Conservation (phyloP, 2,329 filamentous ascomycete species). For the Gaeumannomyces tritici region DNA sequence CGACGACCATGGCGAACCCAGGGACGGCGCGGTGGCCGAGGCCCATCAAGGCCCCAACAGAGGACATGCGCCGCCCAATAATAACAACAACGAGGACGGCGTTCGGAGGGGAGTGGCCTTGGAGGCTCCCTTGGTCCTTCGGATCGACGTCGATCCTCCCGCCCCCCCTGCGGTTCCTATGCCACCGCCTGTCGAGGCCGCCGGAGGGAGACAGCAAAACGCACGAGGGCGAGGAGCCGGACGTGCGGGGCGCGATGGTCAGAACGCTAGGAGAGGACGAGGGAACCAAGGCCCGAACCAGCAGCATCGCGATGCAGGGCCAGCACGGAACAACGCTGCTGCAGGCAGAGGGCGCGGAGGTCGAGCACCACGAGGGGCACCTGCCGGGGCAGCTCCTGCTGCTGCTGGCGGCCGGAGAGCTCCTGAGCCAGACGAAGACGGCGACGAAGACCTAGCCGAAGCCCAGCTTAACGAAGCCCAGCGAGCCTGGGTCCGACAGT, state of each 20-base stretch:
- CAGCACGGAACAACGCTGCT: not conserved
- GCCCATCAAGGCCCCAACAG: not conserved
- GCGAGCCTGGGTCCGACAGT: constrained; percentile 10
- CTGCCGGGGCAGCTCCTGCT: not conserved
- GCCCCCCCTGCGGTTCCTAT: constrained; percentile 1
- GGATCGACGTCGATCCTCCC: constrained; percentile 30
- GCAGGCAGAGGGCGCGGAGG: constrained; percentile 3
- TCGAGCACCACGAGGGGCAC: constrained; percentile 2
- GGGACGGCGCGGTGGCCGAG: constrained; percentile 4
- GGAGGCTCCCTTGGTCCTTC: constrained; percentile 47
- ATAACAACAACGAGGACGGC: constrained; percentile 12
- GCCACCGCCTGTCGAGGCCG: not conserved
- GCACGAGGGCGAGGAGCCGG: not conserved
- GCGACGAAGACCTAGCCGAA: not conserved
- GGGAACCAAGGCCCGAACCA: not conserved
- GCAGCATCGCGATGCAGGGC: constrained; percentile 1
- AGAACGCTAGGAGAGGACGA: not conserved
- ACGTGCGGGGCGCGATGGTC: constrained; percentile 1
- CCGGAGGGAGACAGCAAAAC: not conserved
- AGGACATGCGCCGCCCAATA: constrained; percentile 10
- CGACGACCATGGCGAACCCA: constrained; percentile 19
- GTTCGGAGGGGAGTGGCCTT: constrained; percentile 29
- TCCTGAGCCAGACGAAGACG: not conserved
- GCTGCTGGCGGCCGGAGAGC: not conserved
- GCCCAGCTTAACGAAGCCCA: constrained; percentile 7